A percentile compares a stretch with the other conserved stretches of the same genome.
Conservation (phyloP, 2,329 filamentous ascomycete species). For the Ilyonectria sp. region DNA sequence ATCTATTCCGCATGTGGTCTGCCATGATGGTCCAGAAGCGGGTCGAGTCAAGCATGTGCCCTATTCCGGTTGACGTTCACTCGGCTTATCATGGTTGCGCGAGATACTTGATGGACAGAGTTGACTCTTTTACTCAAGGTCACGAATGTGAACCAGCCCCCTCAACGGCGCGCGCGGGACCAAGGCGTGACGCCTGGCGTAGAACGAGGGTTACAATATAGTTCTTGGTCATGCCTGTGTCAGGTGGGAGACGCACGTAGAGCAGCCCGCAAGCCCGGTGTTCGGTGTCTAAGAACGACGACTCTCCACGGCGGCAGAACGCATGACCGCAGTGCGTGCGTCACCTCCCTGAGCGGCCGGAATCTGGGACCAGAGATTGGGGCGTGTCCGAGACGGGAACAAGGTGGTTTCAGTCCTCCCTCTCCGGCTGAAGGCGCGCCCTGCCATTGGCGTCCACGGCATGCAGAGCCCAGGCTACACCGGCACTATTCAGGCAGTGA, state of each 20-base stretch:
- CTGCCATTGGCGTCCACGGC: constrained; percentile 37
- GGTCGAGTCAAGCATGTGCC: constrained; percentile 15
- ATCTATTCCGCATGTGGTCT: background rate
- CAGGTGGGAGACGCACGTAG: background rate
- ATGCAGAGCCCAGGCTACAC: constrained; percentile 44
- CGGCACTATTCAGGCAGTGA: constrained; percentile 43
- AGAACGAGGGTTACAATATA: constrained; percentile 15
- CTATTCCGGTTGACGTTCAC: background rate
- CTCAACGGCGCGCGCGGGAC: background rate
- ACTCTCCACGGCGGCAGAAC: background rate
- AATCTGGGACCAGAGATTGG: constrained; percentile 11
- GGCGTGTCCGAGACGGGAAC: constrained; percentile 3
- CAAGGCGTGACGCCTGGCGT: background rate
- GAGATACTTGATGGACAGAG: background rate
- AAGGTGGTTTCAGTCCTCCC: constrained; percentile 16
- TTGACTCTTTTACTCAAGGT: constrained; percentile 3
- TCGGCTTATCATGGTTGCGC: constrained; percentile 1
- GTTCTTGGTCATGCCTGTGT: background rate
- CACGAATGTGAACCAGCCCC: constrained; percentile 22
- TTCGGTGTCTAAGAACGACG: background rate
- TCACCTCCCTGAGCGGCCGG: background rate
- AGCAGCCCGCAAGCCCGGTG: constrained; percentile 1
- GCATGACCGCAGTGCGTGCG: constrained; percentile 2
- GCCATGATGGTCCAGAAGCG: constrained; percentile 11
- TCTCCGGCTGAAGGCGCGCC: constrained; percentile 22